Conservation (phyloP, 2,329 filamentous ascomycete genomes). For the Fusarium sublunatum region DNA sequence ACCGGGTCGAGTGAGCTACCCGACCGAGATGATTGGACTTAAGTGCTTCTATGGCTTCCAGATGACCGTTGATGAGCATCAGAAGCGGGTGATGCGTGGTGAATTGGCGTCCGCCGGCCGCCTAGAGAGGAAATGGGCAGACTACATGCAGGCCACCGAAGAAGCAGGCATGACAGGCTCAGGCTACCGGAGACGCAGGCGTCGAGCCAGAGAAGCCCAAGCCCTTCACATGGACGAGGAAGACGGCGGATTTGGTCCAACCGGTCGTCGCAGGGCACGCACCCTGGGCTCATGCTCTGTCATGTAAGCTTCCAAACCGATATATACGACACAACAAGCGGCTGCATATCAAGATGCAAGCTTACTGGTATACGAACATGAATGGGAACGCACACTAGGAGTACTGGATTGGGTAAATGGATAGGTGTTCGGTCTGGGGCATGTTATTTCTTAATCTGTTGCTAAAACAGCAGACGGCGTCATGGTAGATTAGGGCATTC, state of each 20-base stretch:
- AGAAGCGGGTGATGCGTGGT: slow-evolving; percentile 82
- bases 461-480: slow-evolving; percentile 28
- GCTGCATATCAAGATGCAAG: slow-evolving; percentile 6
- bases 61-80: slow-evolving; percentile 93
- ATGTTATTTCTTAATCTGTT: slow-evolving; percentile 18
- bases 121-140: slow-evolving; percentile 91
- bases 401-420: slow-evolving; percentile 17
- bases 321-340: slow-evolving; percentile 5
- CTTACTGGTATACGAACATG: slow-evolving; percentile 8
- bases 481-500: slow-evolving; percentile 39
- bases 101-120: slow-evolving; percentile 79
- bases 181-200: slow-evolving; percentile 74
- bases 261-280: slow-evolving; percentile 69
- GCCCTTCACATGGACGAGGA: slow-evolving; percentile 84
- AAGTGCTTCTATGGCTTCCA: slow-evolving; percentile 98
- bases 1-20: slow-evolving; percentile 64
- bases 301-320: slow-evolving; percentile 64
- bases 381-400: slow-evolving; percentile 8
- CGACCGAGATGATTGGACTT: slow-evolving; percentile 82
- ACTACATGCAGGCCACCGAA: slow-evolving; percentile 92
- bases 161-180: slow-evolving; percentile 78
- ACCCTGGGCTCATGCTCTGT: slow-evolving; percentile 71
- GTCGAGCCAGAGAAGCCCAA: slow-evolving; percentile 84
- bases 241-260: slow-evolving; percentile 67
- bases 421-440: slow-evolving; percentile 20